These are phyloP conservation scores for Biscutella laevigata DNA, from an alignment of 441 rosid genomes.

Conservation along the genomic window DNA sequence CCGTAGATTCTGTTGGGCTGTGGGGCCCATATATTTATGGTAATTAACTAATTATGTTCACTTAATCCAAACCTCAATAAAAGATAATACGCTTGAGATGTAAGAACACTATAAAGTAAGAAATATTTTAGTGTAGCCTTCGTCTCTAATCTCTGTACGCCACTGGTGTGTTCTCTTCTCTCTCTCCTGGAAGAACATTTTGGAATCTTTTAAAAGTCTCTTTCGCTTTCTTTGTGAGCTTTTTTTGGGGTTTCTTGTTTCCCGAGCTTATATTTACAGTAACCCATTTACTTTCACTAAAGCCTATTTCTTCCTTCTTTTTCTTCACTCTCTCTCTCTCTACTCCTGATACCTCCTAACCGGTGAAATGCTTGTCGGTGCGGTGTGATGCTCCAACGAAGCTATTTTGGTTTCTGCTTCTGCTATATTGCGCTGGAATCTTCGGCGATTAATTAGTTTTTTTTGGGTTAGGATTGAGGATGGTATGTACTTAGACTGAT, in stretches of 20 bases:
- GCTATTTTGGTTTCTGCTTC: neutral
- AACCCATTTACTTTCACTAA: slow-evolving; percentile 14
- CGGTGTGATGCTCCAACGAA: slow-evolving; percentile 2
- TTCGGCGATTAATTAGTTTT: neutral
- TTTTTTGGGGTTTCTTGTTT: slow-evolving; percentile 15
- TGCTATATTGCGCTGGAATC: neutral
- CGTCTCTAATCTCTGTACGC: slow-evolving; percentile 26
- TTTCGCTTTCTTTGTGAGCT: neutral
- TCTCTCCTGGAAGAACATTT: slow-evolving; percentile 12
- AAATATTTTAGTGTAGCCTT: slow-evolving; percentile 17
- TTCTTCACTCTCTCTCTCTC: slow-evolving; percentile 11
- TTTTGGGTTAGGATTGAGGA: neutral
- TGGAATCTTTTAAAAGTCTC: slow-evolving; percentile 17
- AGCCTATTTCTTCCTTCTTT: slow-evolving; percentile 6
- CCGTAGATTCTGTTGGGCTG: neutral
- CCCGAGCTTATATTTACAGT: slow-evolving; percentile 18
- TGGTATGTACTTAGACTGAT: neutral
- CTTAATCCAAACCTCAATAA: slow-evolving; percentile 19
- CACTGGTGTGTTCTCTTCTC: neutral
- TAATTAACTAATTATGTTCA: neutral
- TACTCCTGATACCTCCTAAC: neutral
- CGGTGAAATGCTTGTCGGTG: slow-evolving; percentile 20
- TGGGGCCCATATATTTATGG: slow-evolving; percentile 9
- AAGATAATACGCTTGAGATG: slow-evolving; percentile 10
- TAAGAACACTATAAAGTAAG: neutral